These are phyloP conservation scores for Podospora bellae-mahoneyi DNA, from an alignment of 495 filamentous ascomycete genomes.

Conservation along the genomic window DNA sequence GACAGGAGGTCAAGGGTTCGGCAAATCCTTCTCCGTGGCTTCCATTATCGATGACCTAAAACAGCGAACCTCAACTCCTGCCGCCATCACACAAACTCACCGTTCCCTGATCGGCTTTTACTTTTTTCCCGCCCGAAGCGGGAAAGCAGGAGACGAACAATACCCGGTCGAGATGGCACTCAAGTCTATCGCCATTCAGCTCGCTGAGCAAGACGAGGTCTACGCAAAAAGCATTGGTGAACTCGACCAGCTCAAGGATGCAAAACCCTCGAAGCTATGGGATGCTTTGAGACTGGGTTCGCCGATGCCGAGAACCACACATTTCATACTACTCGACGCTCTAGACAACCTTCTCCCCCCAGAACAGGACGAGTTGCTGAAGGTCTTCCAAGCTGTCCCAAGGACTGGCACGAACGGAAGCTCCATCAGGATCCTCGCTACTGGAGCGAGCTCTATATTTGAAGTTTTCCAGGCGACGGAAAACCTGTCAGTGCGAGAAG, in stretches of 20 bases:
- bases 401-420: background rate
- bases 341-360: conserved; percentile 5
- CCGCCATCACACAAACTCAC: background rate
- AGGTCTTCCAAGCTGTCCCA: background rate
- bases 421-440: conserved; percentile 4
- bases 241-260: background rate
- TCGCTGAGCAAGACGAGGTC: conserved; percentile 10
- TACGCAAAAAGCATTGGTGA: conserved; percentile 8
- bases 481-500: background rate
- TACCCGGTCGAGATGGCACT: conserved; percentile 11
- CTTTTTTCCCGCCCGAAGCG: conserved; percentile 10
- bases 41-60: conserved; percentile 4
- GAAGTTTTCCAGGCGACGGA: background rate
- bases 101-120: conserved; percentile 6
- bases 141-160: conserved; percentile 6
- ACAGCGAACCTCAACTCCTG: background rate
- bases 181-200: conserved; percentile 11
- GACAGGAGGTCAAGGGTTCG: background rate
- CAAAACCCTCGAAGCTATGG: background rate
- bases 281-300: conserved; percentile 5
- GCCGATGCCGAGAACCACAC: conserved; percentile 8
- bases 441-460: background rate
- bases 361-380: conserved; percentile 5
- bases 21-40: conserved; percentile 3
- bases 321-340: conserved; percentile 11